Evolutionary conservation across 116 monocot genomes (phyloP), one percentile per base, ranked within the genome.

Genomic region (Posidonia oceanica): DNA sequence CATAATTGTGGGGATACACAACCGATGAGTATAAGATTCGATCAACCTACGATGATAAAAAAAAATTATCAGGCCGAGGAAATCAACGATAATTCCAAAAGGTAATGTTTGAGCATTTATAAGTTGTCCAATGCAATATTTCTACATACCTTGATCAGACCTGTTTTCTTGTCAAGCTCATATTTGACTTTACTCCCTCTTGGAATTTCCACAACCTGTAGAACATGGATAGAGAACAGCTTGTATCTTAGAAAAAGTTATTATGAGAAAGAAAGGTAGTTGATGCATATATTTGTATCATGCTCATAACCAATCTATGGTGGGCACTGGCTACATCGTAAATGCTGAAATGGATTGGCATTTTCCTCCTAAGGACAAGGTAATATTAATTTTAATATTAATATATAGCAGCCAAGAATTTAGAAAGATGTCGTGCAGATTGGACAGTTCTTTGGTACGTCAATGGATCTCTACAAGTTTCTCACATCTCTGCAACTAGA

Each of bases 1-100:
- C 83, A 54, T 83, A 83, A 44, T 83, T 83, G 55, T 83, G 83
- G 36, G 83, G 83, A 54, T 83, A 83, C 29, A 83, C 83, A 40
- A 83, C 80, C 2, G 83, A 83, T 16, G 83, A 83, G 72, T 83
- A 83, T 39, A 83, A 59, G 18, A 83, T 68, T 13, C 83, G 68
- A 54, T 83, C 83, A 48, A 83, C 83, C 83, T 83, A 36, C 3
- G 36, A n/a, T 71, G 39, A 63, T 63, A 13, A 15, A 3, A 65
- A n/a, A n/a, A n/a, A n/a, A n/a, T n/a, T 36, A 64, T 39, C 36
- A 65, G 3, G 14, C 36, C 14, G 51, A 44, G 5, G 22, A 39
- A 8, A 40, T 17, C 15, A 64, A 39, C 39, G 29, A 20, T 29
- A 58, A 17, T 58, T 58, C 58, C 58, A 58, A 20, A 10, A 17